phyloP scores from a whole-genome alignment of 768 basidiomycete species.

The Heimioporus sp. region DNA sequence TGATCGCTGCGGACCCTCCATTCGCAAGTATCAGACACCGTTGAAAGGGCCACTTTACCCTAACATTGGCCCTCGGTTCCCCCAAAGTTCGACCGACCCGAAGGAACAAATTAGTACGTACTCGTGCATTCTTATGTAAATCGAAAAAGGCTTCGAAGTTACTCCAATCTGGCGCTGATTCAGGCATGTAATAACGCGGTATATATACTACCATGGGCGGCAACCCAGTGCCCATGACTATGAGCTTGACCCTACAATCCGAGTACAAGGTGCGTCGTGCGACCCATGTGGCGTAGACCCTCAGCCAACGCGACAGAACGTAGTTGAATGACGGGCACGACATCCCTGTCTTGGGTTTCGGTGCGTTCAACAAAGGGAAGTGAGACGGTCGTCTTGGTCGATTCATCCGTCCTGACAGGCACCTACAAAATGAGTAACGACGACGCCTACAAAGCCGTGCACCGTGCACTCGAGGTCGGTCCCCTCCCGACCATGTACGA shows the following conservation, averaged over 20 bases:
- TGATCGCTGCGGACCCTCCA: too few relatives aligned
- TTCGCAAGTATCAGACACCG: too few relatives aligned
- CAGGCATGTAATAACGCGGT: too few relatives aligned
- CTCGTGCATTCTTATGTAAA: too few relatives aligned
- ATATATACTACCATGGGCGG: too few relatives aligned
- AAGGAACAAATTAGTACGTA: too few relatives aligned
- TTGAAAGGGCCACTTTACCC: too few relatives aligned
- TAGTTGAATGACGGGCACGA: conserved; percentile 5
- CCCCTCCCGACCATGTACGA: neutral
- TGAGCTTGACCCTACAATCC: neutral
- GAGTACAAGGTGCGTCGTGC: conserved; percentile 5
- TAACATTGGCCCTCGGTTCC: too few relatives aligned
- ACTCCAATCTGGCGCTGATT: too few relatives aligned
- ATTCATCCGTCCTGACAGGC: neutral
- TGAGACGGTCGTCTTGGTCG: neutral
- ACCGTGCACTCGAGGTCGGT: conserved; percentile 7
- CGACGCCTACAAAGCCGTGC: conserved; percentile 4
- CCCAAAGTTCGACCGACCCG: too few relatives aligned
- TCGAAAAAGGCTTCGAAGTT: too few relatives aligned
- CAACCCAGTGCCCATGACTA: neutral
- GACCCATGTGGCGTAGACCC: neutral
- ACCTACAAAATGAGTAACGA: conserved; percentile 6
- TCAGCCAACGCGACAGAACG: neutral
- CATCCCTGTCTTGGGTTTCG: conserved; percentile 8
- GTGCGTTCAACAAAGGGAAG: conserved; percentile 1